Percentiles rank a stretch among this genome's conserved stretches.
Conservation (phyloP, 1,139 yeast genomes). For the Geotrichum fermentans region DNA sequence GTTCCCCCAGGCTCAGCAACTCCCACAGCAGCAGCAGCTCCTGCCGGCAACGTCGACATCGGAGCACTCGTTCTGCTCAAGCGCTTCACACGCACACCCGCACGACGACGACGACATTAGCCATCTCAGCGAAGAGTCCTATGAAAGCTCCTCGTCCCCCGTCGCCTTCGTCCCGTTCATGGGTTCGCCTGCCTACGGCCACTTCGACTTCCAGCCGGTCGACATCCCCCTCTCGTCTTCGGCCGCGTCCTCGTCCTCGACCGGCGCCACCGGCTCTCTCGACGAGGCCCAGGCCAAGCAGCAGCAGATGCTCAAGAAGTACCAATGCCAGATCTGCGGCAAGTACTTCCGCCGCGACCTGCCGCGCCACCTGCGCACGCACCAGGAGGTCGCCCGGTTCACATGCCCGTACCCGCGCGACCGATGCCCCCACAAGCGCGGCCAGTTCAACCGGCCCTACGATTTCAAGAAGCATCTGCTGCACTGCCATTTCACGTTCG, state of each 20-base stretch:
- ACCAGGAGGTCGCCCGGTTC: conserved; percentile 56
- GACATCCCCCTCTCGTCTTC: background rate
- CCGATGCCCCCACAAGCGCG: conserved; percentile 56
- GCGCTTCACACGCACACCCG: conserved; percentile 1
- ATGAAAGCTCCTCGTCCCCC: conserved; percentile 4
- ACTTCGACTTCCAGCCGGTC: background rate
- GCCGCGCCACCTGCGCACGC: conserved; percentile 62
- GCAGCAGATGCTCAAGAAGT: conserved; percentile 24
- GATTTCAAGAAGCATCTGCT: conserved; percentile 64
- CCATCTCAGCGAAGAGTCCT: conserved; percentile 7
- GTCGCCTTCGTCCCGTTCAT: background rate
- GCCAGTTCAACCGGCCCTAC: conserved; percentile 62
- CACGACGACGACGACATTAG: conserved; percentile 1
- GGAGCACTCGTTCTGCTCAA: conserved; percentile 10
- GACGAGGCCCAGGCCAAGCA: background rate
- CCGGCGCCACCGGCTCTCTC: background rate
- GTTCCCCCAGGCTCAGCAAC: background rate
- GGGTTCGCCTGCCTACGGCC: background rate
- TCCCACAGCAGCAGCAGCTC: conserved; percentile 1
- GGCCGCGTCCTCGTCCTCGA: background rate
- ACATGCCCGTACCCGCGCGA: conserved; percentile 54
- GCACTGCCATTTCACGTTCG: conserved; percentile 57
- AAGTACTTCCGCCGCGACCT: conserved; percentile 58
- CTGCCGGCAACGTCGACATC: conserved; percentile 1
- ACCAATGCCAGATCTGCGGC: conserved; percentile 51